These are phyloP conservation scores for Monilinia polystroma DNA, from an alignment of 2,329 filamentous ascomycete species.

Conservation along the genomic window DNA sequence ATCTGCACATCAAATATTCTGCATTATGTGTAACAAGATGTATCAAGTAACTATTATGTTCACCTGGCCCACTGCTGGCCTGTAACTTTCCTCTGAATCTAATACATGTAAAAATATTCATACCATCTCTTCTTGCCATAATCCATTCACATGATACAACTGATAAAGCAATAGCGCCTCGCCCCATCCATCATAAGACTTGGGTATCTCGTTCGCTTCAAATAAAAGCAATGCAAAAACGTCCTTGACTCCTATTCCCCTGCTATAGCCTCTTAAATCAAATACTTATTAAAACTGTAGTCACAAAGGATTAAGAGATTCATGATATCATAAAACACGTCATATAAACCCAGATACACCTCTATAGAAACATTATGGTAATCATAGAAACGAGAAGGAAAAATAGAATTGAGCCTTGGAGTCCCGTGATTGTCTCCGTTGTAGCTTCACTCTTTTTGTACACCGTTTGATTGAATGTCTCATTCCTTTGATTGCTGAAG, in stretches of 20 bases:
- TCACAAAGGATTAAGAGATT: neutral
- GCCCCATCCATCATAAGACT: neutral
- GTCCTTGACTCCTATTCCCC: slow-evolving; percentile 13
- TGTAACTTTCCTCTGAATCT: neutral
- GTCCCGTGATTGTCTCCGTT: neutral
- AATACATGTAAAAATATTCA: neutral
- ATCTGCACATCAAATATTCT: neutral
- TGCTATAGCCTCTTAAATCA: neutral
- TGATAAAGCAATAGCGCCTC: slow-evolving; percentile 7
- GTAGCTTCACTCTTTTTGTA: slow-evolving; percentile 34
- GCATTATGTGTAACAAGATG: neutral
- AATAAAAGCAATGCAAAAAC: slow-evolving; percentile 3
- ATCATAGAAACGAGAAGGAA: slow-evolving; percentile 10
- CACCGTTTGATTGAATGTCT: slow-evolving; percentile 50
- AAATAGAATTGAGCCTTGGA: slow-evolving; percentile 2
- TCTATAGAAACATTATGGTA: neutral
- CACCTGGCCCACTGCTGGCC: neutral
- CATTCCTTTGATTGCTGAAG: slow-evolving; percentile 49
- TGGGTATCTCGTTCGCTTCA: slow-evolving; percentile 4
- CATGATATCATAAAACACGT: neutral
- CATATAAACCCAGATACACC: neutral
- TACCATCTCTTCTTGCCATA: neutral
- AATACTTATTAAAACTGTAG: neutral
- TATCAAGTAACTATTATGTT: neutral
- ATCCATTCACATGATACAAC: neutral